A percentile compares a stretch with the other conserved stretches of the same genome.
phyloP scores from a whole-genome alignment of 305 asterid genomes.

The Fraxinus albicans region DNA sequence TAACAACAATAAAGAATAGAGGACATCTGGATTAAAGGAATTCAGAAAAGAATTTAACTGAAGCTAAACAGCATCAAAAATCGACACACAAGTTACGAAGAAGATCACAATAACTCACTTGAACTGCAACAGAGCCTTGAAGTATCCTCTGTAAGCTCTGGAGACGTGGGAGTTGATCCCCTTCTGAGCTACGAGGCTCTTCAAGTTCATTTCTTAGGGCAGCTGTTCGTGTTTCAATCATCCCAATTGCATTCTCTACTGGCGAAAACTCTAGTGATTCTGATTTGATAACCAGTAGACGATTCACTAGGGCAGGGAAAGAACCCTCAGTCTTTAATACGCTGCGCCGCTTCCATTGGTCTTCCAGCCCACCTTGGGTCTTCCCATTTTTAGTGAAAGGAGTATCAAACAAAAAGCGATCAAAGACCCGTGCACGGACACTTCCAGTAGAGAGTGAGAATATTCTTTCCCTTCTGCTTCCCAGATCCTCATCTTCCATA shows the following conservation, averaged over 20 bases:
- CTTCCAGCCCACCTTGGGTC: constrained; percentile 98
- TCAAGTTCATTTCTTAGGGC: constrained; percentile 96
- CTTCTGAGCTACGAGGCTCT: constrained; percentile 99
- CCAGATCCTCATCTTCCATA: constrained; percentile 98
- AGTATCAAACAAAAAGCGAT: constrained; percentile 88
- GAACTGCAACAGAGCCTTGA: constrained; percentile 99
- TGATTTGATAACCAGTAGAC: constrained; percentile 77
- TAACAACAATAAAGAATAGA: background rate
- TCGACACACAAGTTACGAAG: background rate
- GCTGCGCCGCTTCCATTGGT: constrained; percentile 98
- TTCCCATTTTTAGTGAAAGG: constrained; percentile 98
- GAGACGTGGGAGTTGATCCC: constrained; percentile 98
- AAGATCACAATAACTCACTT: constrained; percentile 48
- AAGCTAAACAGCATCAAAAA: background rate
- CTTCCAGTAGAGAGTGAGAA: constrained; percentile 90
- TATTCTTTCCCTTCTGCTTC: constrained; percentile 95
- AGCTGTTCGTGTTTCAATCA: constrained; percentile 97
- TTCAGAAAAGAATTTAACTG: background rate
- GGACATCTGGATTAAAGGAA: background rate
- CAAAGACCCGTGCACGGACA: constrained; percentile 93
- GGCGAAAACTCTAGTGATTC: constrained; percentile 98
- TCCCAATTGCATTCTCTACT: constrained; percentile 98
- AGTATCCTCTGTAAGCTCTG: constrained; percentile 99
- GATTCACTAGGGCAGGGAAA: constrained; percentile 91
- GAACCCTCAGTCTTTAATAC: constrained; percentile 95